Percentiles rank a stretch among this genome's conserved stretches.
These are phyloP conservation scores for Ambrosia artemisiifolia DNA, from an alignment of 129 eudicot genomes.

Conservation along the genomic window DNA sequence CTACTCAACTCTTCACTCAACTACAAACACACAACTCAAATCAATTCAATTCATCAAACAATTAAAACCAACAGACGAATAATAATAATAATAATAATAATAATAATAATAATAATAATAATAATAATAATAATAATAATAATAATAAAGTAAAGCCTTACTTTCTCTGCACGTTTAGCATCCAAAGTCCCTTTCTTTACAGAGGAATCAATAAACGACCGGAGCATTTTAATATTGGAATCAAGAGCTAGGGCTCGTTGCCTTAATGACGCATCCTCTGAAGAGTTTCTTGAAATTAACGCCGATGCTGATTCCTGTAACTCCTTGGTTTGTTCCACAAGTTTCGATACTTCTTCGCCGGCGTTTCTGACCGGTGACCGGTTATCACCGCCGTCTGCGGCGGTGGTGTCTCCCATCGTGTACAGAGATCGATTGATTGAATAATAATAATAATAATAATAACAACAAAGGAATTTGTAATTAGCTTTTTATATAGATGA, in stretches of 20 bases:
- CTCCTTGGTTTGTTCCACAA: constrained; percentile 71
- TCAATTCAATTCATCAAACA: neutral
- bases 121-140: too few relatives aligned
- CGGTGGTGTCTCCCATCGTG: constrained; percentile 47
- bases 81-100: too few relatives aligned
- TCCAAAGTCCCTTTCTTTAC: constrained; percentile 38
- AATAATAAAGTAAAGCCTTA: constrained; percentile 16
- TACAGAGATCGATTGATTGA: constrained; percentile 14
- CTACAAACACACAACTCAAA: constrained; percentile 26
- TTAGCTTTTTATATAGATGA: neutral
- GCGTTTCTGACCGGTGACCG: constrained; percentile 21
- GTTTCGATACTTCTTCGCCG: constrained; percentile 42
- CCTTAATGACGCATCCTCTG: constrained; percentile 68
- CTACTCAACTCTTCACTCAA: constrained; percentile 65
- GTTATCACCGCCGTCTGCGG: constrained; percentile 27
- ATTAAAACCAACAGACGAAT: neutral
- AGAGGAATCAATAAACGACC: constrained; percentile 39
- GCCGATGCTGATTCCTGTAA: constrained; percentile 72
- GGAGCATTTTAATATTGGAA: constrained; percentile 47
- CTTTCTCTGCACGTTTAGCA: constrained; percentile 59
- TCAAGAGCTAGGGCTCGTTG: constrained; percentile 62
- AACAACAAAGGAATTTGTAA: too few relatives aligned
- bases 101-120: too few relatives aligned
- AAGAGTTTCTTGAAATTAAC: constrained; percentile 51
- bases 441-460: too few relatives aligned